Evolutionary conservation across 352 stramenopile species (phyloP).

Genomic region (Pythium chondricola): DNA sequence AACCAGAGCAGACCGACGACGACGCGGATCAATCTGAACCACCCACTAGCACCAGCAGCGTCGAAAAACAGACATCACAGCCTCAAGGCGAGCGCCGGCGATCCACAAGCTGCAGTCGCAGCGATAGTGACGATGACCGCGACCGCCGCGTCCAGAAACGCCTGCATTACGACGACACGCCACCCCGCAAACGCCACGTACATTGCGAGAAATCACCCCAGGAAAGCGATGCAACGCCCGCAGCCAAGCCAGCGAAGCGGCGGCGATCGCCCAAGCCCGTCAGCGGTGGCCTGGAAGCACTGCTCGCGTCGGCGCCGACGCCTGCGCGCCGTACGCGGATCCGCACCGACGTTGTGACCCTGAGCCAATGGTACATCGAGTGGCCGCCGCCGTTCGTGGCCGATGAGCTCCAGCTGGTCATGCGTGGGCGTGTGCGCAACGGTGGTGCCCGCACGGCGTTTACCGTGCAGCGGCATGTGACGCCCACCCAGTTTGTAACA

Average conservation of each 20-base stretch:
- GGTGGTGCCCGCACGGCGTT: conserved; percentile 22
- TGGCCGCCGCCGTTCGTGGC: conserved; percentile 22
- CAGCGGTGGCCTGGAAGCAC: conserved; percentile 2
- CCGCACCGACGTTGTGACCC: conserved; percentile 12
- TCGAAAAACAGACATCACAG: conserved; percentile 9
- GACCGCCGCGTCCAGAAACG: conserved; percentile 13
- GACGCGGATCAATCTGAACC: too few species aligned
- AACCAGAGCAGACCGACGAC: conserved; percentile 5
- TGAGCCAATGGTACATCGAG: conserved; percentile 25
- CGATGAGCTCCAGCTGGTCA: conserved; percentile 24
- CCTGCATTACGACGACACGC: conserved; percentile 18
- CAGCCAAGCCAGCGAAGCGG: neutral
- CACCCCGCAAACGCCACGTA: conserved; percentile 13
- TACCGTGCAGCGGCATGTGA: conserved; percentile 36
- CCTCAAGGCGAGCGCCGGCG: neutral
- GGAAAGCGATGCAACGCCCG: neutral
- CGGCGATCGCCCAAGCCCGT: too few species aligned
- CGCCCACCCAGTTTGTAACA: conserved; percentile 33
- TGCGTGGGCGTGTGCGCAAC: conserved; percentile 30
- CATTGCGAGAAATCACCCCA: too few species aligned
- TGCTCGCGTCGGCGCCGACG: conserved; percentile 5
- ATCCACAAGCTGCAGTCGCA: neutral
- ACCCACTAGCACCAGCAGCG: neutral
- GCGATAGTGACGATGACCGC: neutral
- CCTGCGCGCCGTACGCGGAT: conserved; percentile 10